Percentiles rank a stretch among this genome's conserved stretches.
Conservation (phyloP, 306 rosid species). For the Elaeagnus macrophylla region DNA sequence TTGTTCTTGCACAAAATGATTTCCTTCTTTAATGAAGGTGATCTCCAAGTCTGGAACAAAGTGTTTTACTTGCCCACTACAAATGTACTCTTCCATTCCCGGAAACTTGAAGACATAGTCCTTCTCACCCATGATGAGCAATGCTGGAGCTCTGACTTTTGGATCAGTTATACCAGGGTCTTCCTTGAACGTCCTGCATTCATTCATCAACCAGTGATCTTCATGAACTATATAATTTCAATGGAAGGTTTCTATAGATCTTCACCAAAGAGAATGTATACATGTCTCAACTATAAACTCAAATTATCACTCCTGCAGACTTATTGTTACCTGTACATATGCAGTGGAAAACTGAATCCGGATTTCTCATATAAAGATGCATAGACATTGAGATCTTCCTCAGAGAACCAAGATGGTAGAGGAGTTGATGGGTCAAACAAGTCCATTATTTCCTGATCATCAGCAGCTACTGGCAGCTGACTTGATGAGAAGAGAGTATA, state of each 20-base stretch:
- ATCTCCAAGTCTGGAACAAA: conserved; percentile 43
- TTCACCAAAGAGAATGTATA: no score
- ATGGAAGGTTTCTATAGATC: no score
- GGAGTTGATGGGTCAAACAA: conserved; percentile 44
- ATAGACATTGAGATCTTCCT: conserved; percentile 41
- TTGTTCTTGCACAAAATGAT: conserved; percentile 52
- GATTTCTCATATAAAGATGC: conserved; percentile 47
- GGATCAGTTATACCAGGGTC: conserved; percentile 43
- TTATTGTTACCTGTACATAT: conserved; percentile 38
- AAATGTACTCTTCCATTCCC: conserved; percentile 43
- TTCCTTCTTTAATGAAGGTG: conserved; percentile 37
- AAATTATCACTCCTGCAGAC: no score
- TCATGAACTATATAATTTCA: no score
- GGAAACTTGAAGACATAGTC: conserved; percentile 40
- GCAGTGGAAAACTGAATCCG: conserved; percentile 45
- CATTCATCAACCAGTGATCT: neutral
- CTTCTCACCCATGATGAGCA: conserved; percentile 46
- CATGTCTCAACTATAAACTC: no score
- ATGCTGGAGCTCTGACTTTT: conserved; percentile 32
- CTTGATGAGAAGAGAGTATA: conserved; percentile 45
- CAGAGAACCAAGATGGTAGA: conserved; percentile 50
- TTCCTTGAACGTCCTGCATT: conserved; percentile 25
- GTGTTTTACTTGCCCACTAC: conserved; percentile 34
- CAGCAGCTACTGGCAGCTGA: conserved; percentile 41
- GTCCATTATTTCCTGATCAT: conserved; percentile 55